Evolutionary conservation across 148 eudicot species (phyloP).

Genomic region (Dianthus caryophyllus): DNA sequence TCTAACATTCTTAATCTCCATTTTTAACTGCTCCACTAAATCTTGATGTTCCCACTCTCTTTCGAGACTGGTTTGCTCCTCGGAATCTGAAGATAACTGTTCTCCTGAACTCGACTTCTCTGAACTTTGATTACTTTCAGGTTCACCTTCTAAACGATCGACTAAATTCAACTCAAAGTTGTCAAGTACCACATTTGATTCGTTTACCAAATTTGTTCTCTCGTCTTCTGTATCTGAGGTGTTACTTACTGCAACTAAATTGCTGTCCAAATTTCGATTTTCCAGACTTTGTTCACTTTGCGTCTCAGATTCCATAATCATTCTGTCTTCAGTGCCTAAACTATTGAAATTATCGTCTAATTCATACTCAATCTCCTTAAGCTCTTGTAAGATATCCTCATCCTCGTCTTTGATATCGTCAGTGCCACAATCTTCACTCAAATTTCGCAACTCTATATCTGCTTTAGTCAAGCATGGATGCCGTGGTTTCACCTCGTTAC

Average conservation of each 20-base stretch:
- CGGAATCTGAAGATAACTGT: slow-evolving; percentile 35
- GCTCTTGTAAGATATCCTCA: slow-evolving; percentile 43
- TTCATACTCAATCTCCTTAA: slow-evolving; percentile 25
- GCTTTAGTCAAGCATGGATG: slow-evolving; percentile 6
- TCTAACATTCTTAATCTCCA: slow-evolving; percentile 79
- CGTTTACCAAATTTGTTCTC: neutral
- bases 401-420: slow-evolving; percentile 44
- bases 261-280: neutral
- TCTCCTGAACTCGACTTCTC: slow-evolving; percentile 33
- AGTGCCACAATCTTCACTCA: slow-evolving; percentile 28
- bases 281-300: slow-evolving; percentile 11
- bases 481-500: slow-evolving; percentile 16
- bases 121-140: slow-evolving; percentile 15
- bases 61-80: slow-evolving; percentile 58
- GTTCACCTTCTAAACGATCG: too few species aligned
- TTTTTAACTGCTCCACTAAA: slow-evolving; percentile 77
- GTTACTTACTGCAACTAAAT: slow-evolving; percentile 1
- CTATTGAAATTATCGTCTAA: slow-evolving; percentile 15
- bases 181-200: neutral
- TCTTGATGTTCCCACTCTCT: slow-evolving; percentile 93
- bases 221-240: neutral
- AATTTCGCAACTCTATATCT: slow-evolving; percentile 29
- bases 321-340: neutral
- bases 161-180: slow-evolving; percentile 1
- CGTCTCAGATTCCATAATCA: neutral